Evolutionary conservation across 2,329 filamentous ascomycete genomes (phyloP), one percentile per base, ranked within the genome.

Genomic region (Phialophora macrospora): DNA sequence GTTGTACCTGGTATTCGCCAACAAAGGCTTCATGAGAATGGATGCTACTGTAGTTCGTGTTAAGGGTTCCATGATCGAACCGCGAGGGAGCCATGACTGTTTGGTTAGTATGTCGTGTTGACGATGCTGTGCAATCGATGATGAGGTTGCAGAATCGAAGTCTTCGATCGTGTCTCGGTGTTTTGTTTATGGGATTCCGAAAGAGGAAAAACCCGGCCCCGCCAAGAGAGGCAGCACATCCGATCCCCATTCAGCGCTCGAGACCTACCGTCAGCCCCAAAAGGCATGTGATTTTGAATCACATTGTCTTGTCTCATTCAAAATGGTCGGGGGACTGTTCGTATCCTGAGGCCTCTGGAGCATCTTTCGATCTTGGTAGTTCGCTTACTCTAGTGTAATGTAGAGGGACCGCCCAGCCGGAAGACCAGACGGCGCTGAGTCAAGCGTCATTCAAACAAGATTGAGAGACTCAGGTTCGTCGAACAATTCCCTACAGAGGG

Each of bases 21-120:
- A 72, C 66, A 52, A 71, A 72, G 17, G 71, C 71, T 60, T 72
- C 71, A 28, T 62, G 63, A 14, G 71, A 72, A 48, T 72, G 70
- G 52, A 72, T 71, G 64, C 71, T 72, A 63, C 70, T 71, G 63
- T 72, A 72, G 46, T 70, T 71, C 32, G 69, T 72, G 46, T 67
- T 68, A 28, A 58, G 44, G 20, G 71, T 72, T 55, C 68, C 71
- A 26, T 66, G 68, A 65, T 72, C 71, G 48, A 70, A 69, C 32
- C 68, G 64, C 38, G 67, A 69, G 46, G 67, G 67, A 57, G 67
- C 60, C 67, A 69, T 69, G 20, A 12, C n/a, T 32, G 41, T 26
- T 51, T 26, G 22, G 22, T 26, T 56, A 55, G 41, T 20, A 62
- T 60, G 51, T 58, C 46, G 56, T 20, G 8, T 30, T 46, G 63